These are phyloP conservation scores for Trichophyton benhamiae DNA, from an alignment of 2,329 filamentous ascomycete genomes.

Conservation along the genomic window DNA sequence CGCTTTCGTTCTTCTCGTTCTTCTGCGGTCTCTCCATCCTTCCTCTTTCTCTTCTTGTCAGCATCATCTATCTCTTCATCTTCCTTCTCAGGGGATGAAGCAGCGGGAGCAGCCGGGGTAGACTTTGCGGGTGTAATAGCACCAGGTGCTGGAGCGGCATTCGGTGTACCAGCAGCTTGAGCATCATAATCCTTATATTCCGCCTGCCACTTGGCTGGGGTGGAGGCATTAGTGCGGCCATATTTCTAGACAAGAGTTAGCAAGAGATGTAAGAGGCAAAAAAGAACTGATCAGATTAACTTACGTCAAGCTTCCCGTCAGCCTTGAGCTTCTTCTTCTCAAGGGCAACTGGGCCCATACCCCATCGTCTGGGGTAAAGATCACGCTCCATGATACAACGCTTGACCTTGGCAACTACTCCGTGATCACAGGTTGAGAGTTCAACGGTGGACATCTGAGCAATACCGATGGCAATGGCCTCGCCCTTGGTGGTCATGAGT, in stretches of 20 bases:
- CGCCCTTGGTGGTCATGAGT: conserved; percentile 97
- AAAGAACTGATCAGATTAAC: conserved; percentile 15
- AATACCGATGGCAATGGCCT: conserved; percentile 92
- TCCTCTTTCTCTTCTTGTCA: conserved; percentile 43
- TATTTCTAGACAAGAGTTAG: conserved; percentile 54
- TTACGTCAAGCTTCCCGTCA: conserved; percentile 80
- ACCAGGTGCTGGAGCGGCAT: conserved; percentile 16
- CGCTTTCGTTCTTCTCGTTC: conserved; percentile 39
- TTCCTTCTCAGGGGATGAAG: conserved; percentile 18
- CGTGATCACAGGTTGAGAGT: conserved; percentile 92
- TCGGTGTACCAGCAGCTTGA: conserved; percentile 19
- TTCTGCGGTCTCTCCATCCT: conserved; percentile 43
- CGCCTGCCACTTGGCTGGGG: conserved; percentile 81
- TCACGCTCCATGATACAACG: conserved; percentile 99
- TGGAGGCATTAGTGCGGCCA: conserved; percentile 81
- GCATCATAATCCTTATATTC: conserved; percentile 83
- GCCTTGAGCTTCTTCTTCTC: conserved; percentile 99
- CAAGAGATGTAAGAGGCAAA: conserved; percentile 4
- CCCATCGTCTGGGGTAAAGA: conserved; percentile 93
- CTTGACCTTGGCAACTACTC: conserved; percentile 97
- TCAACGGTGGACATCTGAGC: conserved; percentile 97
- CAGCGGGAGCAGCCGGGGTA: conserved; percentile 26
- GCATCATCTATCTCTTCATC: conserved; percentile 32
- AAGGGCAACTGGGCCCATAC: conserved; percentile 76
- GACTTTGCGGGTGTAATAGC: conserved; percentile 36